A percentile compares a stretch with the other conserved stretches of the same genome.
Conservation (phyloP, 805 yeast species). For the Kodamaea hsintzibuensis region DNA sequence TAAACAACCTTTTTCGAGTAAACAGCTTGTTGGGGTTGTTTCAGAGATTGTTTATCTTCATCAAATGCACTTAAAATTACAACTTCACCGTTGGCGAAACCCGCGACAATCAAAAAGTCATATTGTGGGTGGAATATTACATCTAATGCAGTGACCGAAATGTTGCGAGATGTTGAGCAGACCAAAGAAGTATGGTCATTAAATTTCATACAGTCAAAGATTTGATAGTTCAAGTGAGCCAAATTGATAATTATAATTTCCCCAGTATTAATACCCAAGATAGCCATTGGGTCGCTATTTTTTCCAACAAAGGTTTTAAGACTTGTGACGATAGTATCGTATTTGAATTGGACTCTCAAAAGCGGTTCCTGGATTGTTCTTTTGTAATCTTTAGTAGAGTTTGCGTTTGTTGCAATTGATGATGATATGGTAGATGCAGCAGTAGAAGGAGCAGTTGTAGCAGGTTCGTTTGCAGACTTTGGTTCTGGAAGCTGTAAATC, state of each 20-base stretch:
- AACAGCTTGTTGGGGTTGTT: not conserved
- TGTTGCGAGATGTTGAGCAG: constrained; percentile 12
- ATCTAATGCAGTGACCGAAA: constrained; percentile 21
- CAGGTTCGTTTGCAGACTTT: constrained; percentile 18
- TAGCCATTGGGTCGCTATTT: constrained; percentile 45
- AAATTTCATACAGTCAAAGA: constrained; percentile 37
- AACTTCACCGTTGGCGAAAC: constrained; percentile 64
- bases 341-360: constrained; percentile 41
- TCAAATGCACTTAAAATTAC: constrained; percentile 44
- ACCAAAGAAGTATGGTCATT: not conserved
- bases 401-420: not conserved
- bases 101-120: constrained; percentile 55
- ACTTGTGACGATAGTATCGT: constrained; percentile 40
- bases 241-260: constrained; percentile 65
- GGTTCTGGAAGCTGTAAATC: constrained; percentile 12
- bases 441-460: not conserved
- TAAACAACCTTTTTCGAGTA: constrained; percentile 21
- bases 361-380: constrained; percentile 47
- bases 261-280: constrained; percentile 67
- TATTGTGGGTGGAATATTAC: constrained; percentile 30
- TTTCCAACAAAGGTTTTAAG: constrained; percentile 31
- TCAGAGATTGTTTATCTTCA: not conserved
- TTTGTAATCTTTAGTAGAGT: constrained; percentile 17
- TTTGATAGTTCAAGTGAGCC: constrained; percentile 42
- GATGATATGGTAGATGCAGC: not conserved